Conservation (phyloP, 2,329 filamentous ascomycete species). For the Phaeosphaeriaceae sp. region DNA sequence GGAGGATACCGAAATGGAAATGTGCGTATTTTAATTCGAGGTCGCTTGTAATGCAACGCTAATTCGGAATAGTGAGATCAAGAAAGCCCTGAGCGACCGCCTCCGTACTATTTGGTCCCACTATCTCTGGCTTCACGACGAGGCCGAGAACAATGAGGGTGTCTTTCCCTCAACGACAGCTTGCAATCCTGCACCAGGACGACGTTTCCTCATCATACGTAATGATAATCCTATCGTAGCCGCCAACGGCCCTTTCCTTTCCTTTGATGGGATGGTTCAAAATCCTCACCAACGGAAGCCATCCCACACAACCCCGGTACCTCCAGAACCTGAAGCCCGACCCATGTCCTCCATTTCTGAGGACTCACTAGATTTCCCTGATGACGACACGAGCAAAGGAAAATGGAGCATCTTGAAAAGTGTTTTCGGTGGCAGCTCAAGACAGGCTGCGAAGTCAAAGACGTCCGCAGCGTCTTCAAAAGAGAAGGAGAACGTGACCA, state of each 20-base stretch:
- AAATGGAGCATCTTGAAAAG: conserved; percentile 68
- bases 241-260: conserved; percentile 62
- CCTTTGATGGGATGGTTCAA: conserved; percentile 66
- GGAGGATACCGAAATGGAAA: conserved; percentile 67
- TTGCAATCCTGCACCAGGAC: conserved; percentile 83
- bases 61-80: conserved; percentile 65
- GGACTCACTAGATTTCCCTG: conserved; percentile 43
- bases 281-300: conserved; percentile 43
- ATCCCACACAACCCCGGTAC: conserved; percentile 25
- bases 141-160: conserved; percentile 64
- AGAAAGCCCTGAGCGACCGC: conserved; percentile 69
- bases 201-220: conserved; percentile 86
- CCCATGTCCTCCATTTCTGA: conserved; percentile 38
- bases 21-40: conserved; percentile 59
- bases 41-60: conserved; percentile 9
- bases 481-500: conserved; percentile 31
- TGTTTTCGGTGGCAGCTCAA: conserved; percentile 61
- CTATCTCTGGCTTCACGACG: conserved; percentile 75
- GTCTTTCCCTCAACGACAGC: conserved; percentile 75
- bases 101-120: conserved; percentile 78
- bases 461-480: conserved; percentile 32
- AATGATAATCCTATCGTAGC: conserved; percentile 70
- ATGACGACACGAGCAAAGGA: conserved; percentile 58
- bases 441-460: conserved; percentile 50
- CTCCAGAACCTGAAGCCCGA: conserved; percentile 34